Conservation (phyloP, 2,329 filamentous ascomycete species). For the Tetracladium maxilliforme region DNA sequence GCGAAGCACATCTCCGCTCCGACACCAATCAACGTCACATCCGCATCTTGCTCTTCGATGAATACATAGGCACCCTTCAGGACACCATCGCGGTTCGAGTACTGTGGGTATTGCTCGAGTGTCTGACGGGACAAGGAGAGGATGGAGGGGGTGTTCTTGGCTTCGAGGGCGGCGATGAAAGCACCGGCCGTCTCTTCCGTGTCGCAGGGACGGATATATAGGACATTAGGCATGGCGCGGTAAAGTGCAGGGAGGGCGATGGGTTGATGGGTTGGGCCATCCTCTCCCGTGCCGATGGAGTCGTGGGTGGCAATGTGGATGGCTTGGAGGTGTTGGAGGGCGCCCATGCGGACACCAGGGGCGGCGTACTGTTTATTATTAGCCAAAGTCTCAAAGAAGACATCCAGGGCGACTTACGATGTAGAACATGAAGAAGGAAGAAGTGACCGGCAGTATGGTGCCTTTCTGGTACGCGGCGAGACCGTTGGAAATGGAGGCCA, state of each 20-base stretch:
- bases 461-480: slow-evolving; percentile 36
- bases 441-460: slow-evolving; percentile 38
- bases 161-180: slow-evolving; percentile 28
- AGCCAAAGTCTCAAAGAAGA: neutral
- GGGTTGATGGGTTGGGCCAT: slow-evolving; percentile 46
- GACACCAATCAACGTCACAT: slow-evolving; percentile 24
- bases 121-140: slow-evolving; percentile 29
- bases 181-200: slow-evolving; percentile 39
- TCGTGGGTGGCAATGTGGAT: slow-evolving; percentile 47
- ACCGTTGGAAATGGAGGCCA: slow-evolving; percentile 39
- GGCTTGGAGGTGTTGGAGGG: slow-evolving; percentile 32
- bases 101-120: slow-evolving; percentile 19
- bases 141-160: slow-evolving; percentile 23
- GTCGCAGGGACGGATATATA: slow-evolving; percentile 42
- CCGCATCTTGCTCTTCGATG: slow-evolving; percentile 21
- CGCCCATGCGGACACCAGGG: slow-evolving; percentile 41
- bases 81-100: slow-evolving; percentile 22
- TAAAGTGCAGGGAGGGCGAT: slow-evolving; percentile 38
- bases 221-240: slow-evolving; percentile 43
- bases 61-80: slow-evolving; percentile 26
- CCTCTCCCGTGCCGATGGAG: slow-evolving; percentile 39
- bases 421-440: slow-evolving; percentile 47
- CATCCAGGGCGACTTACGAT: slow-evolving; percentile 8
- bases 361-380: slow-evolving; percentile 25
- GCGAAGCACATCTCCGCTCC: slow-evolving; percentile 21